phyloP scores from a whole-genome alignment of 2,329 filamentous ascomycete genomes.

The Aspergillus brunneoviolaceus region DNA sequence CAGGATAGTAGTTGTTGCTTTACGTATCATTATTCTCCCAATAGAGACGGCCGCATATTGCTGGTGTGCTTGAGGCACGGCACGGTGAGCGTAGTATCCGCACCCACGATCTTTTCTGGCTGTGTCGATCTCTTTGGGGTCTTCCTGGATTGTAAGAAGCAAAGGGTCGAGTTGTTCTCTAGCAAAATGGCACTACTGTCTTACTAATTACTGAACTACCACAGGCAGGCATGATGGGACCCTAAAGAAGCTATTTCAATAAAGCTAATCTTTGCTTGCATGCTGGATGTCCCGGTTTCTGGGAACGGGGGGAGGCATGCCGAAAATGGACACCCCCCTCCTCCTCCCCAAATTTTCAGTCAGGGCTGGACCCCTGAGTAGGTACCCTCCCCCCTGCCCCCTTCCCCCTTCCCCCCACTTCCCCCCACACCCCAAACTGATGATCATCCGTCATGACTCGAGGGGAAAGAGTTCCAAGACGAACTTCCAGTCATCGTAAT shows the following conservation, averaged over 20 bases:
- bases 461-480: background rate
- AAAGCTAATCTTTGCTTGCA: background rate
- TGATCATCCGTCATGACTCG: background rate
- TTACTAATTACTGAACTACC: too few species aligned
- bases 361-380: background rate
- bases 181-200: background rate
- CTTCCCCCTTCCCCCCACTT: too few species aligned
- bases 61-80: too few species aligned
- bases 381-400: too few species aligned
- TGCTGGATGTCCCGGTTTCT: slow-evolving; percentile 9
- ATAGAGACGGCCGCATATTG: too few species aligned
- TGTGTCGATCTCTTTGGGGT: too few species aligned
- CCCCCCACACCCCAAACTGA: background rate
- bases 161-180: background rate
- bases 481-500: too few species aligned
- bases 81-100: too few species aligned
- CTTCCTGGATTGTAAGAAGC: too few species aligned
- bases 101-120: too few species aligned
- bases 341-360: background rate
- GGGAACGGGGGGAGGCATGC: background rate
- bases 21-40: too few species aligned
- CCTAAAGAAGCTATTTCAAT: background rate
- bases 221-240: background rate
- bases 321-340: background rate
- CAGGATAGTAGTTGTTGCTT: background rate